Percentiles rank a stretch among this genome's conserved stretches.
Conservation (phyloP, 73 alveolate genomes). For the Stentor roeselii region DNA sequence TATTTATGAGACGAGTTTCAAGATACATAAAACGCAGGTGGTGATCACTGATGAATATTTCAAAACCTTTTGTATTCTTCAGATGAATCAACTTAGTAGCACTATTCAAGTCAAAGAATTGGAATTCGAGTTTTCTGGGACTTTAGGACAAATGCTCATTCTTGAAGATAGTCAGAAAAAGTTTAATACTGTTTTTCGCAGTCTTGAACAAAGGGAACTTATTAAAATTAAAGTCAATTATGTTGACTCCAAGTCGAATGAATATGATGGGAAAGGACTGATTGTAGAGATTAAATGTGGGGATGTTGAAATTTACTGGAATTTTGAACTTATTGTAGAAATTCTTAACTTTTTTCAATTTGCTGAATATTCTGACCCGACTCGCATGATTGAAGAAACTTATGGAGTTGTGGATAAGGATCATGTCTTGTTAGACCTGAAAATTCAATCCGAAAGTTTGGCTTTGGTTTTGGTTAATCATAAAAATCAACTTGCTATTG, state of each 20-base stretch:
- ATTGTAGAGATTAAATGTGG: neutral
- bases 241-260: neutral
- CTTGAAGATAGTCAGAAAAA: neutral
- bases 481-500: neutral
- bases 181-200: neutral
- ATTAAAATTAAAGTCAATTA: neutral
- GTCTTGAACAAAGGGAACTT: neutral
- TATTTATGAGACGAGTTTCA: neutral
- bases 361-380: constrained; percentile 25
- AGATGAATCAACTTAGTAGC: neutral
- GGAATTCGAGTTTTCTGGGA: neutral
- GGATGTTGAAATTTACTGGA: neutral
- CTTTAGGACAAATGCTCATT: neutral
- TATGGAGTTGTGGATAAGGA: neutral
- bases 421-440: neutral
- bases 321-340: neutral
- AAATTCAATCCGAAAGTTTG: neutral
- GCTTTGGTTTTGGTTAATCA: neutral
- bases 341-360: neutral
- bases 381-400: neutral
- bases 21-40: neutral
- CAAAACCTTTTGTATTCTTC: neutral
- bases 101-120: neutral
- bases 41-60: neutral
- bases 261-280: neutral